Evolutionary conservation across 2,329 filamentous ascomycete genomes (phyloP).

Genomic region (Trichoderma sp.): DNA sequence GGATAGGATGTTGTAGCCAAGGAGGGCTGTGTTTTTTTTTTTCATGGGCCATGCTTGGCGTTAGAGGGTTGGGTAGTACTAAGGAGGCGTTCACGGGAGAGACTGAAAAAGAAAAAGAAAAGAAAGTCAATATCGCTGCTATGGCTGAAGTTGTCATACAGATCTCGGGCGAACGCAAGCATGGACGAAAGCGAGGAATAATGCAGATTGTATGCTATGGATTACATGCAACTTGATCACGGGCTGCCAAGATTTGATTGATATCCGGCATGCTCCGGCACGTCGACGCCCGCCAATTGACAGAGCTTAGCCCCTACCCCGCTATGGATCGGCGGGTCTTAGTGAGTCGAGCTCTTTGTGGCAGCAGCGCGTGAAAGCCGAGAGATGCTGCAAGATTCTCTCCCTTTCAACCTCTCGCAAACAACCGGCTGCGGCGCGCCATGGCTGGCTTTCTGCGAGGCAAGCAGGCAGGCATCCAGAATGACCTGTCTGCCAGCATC

Average conservation of each 20-base stretch:
- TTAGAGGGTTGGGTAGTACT: neutral
- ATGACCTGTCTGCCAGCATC: conserved; percentile 82
- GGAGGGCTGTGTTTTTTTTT: neutral
- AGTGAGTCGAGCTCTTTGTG: neutral
- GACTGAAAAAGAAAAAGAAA: neutral
- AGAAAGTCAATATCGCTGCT: neutral
- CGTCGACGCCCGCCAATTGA: neutral
- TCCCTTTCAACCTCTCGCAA: conserved; percentile 1
- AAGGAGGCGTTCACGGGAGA: neutral
- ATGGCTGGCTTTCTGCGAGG: conserved; percentile 89
- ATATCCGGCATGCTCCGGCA: neutral
- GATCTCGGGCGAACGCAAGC: neutral
- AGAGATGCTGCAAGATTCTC: neutral
- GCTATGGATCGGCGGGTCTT: neutral
- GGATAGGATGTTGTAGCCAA: neutral
- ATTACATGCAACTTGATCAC: neutral
- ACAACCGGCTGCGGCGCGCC: neutral
- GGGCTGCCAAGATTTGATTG: neutral
- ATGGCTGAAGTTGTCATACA: neutral
- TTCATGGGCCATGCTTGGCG: neutral
- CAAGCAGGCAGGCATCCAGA: conserved; percentile 90
- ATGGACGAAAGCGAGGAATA: neutral
- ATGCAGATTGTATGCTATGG: neutral
- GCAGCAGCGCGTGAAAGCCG: neutral
- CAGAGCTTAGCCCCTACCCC: neutral